These are phyloP conservation scores for Letharia columbiana DNA, from an alignment of 495 filamentous ascomycete species.

Conservation along the genomic window DNA sequence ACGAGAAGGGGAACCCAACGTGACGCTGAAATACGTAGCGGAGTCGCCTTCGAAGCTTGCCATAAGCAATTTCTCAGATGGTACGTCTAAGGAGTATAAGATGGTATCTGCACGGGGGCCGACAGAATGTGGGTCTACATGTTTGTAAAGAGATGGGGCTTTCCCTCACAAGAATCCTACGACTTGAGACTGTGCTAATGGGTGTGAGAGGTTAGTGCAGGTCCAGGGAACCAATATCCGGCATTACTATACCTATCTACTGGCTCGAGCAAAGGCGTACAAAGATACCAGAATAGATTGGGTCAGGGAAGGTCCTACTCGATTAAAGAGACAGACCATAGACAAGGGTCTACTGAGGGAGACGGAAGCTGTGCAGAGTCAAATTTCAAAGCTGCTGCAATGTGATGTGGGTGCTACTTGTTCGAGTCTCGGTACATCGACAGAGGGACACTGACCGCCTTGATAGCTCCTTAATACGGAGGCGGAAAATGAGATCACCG, in stretches of 20 bases:
- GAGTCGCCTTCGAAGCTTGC: conserved; percentile 77
- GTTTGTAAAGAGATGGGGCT: conserved; percentile 8
- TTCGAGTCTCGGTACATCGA: neutral
- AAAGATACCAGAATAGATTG: conserved; percentile 80
- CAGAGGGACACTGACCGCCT: neutral
- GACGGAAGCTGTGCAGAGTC: conserved; percentile 83
- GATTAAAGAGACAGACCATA: conserved; percentile 76
- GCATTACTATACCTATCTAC: conserved; percentile 80
- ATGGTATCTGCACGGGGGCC: conserved; percentile 21
- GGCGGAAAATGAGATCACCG: conserved; percentile 92
- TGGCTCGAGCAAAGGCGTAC: conserved; percentile 72
- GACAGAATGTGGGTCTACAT: conserved; percentile 23
- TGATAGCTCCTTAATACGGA: conserved; percentile 73
- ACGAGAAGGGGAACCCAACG: conserved; percentile 83
- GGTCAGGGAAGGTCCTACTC: conserved; percentile 72
- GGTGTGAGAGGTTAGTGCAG: conserved; percentile 55
- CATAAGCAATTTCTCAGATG: conserved; percentile 85
- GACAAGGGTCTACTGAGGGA: conserved; percentile 91
- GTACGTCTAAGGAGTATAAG: conserved; percentile 43
- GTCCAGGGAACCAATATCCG: conserved; percentile 92
- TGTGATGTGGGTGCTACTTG: conserved; percentile 62
- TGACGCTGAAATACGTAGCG: conserved; percentile 76
- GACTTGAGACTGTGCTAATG: conserved; percentile 19
- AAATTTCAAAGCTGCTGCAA: conserved; percentile 75
- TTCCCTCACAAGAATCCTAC: neutral